Conservation (phyloP, 306 rosid genomes). For the Betula pendula region DNA sequence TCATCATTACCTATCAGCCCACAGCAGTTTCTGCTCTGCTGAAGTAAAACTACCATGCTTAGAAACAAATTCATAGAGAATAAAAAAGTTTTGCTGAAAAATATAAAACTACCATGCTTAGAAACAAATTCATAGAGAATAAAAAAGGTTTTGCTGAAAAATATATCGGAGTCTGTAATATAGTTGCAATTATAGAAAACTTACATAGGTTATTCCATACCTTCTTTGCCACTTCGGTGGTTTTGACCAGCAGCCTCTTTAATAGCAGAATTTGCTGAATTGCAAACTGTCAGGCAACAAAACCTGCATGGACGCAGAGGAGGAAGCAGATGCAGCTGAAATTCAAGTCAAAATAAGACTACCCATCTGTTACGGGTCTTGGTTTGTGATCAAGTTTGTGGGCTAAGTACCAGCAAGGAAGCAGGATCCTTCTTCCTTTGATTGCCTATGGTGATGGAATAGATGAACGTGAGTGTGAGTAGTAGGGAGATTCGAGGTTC, state of each 20-base stretch:
- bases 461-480: no score
- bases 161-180: neutral
- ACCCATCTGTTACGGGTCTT: no score
- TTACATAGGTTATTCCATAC: neutral
- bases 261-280: conserved; percentile 10
- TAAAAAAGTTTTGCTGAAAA: neutral
- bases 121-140: neutral
- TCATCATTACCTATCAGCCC: conserved; percentile 7
- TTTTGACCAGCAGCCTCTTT: conserved; percentile 26
- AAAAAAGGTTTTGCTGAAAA: neutral
- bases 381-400: no score
- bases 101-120: neutral
- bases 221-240: conserved; percentile 16
- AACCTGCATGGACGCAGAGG: neutral
- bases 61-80: neutral
- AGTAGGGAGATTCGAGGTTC: no score
- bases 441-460: no score
- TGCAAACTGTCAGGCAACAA: neutral
- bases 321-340: neutral
- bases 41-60: conserved; percentile 10
- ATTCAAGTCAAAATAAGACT: neutral
- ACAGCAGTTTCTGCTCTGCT: conserved; percentile 25
- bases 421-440: no score
- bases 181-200: neutral
- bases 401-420: no score